Evolutionary conservation across 441 rosid species (phyloP), one percentile per base, ranked within the genome.

Genomic region (Cnidoscolus chayamansa): DNA sequence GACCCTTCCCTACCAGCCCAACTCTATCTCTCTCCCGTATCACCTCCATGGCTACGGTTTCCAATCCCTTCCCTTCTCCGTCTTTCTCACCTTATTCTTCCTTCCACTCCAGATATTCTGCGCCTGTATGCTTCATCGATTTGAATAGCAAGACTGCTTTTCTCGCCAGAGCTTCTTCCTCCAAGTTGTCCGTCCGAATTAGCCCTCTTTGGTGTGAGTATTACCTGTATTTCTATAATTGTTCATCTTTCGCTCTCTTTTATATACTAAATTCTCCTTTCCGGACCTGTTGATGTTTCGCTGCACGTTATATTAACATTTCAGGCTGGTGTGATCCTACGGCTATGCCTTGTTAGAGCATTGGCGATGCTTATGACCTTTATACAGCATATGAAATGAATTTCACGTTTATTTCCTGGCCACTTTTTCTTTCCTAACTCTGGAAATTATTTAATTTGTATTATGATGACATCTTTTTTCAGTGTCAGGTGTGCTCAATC

Each of bases 401-500:
- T 49, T 65, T 48, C 20, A 16, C 45, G 13, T 16, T 40, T 57
- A 63, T 70, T 70, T 53, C 37, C 78, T 76, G 13, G 37, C 32
- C 59, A 19, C 58, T 73, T 48, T 6, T 32, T 50, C 15, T 16
- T 2, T 40, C 37, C 15, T 19, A 20, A 65, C 35, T 32, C 4
- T 59, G 13, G 30, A 40, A 10, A 0, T 20, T 7, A 54, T 43
- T 45, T 30, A 10, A 13, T 65, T 11, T 43, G 3, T 40, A n/a
- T 69, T 69, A 47, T 67, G 16, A 47, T 59, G 25, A 47, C 43
- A 7, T 40, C 25, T 35, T 75, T 16, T 77, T 73, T 16, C 86
- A 95, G 98, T 78, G 96, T 90, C 76, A 87, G 72, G 84, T 91
- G 97, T 76, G 86, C 95, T 57, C 88, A 77, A 48, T 80, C 84